A percentile compares a stretch with the other conserved stretches of the same genome.
phyloP scores from a whole-genome alignment of 441 rosid genomes.

The Pelargonium australe region DNA sequence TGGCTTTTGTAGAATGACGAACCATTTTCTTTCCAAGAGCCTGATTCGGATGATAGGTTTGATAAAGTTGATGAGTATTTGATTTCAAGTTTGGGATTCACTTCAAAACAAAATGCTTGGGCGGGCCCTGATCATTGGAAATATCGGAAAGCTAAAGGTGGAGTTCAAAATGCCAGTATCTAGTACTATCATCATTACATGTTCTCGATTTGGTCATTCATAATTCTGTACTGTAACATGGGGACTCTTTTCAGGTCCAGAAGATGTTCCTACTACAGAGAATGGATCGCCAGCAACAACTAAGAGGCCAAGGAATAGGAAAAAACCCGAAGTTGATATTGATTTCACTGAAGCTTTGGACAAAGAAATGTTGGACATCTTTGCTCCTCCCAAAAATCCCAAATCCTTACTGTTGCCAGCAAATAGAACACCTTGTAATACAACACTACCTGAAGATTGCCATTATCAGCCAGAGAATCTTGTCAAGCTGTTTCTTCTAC shows the following conservation, averaged over 20 bases:
- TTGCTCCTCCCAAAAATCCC: conserved; percentile 74
- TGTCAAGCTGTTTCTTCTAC: conserved; percentile 77
- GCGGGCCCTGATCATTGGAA: conserved; percentile 99
- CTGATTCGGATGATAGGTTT: conserved; percentile 42
- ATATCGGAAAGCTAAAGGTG: conserved; percentile 67
- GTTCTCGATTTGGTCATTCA: conserved; percentile 18
- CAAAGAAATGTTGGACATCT: conserved; percentile 51
- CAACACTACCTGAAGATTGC: conserved; percentile 86
- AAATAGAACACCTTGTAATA: conserved; percentile 51
- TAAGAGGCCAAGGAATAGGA: conserved; percentile 55
- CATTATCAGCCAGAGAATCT: conserved; percentile 92
- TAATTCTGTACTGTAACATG: conserved; percentile 14
- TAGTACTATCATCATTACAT: conserved; percentile 4
- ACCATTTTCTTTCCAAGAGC: conserved; percentile 31
- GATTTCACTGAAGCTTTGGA: conserved; percentile 69
- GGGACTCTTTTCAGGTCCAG: conserved; percentile 32
- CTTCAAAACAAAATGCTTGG: conserved; percentile 79
- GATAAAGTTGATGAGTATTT: conserved; percentile 56
- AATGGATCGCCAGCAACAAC: conserved; percentile 24
- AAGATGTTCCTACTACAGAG: conserved; percentile 1
- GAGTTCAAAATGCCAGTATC: background rate
- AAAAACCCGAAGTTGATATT: conserved; percentile 55
- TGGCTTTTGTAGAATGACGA: conserved; percentile 44
- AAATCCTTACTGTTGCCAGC: conserved; percentile 67
- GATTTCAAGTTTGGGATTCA: conserved; percentile 56